Evolutionary conservation across 768 basidiomycete species (phyloP).

Genomic region (Lactarius sanguifluus): DNA sequence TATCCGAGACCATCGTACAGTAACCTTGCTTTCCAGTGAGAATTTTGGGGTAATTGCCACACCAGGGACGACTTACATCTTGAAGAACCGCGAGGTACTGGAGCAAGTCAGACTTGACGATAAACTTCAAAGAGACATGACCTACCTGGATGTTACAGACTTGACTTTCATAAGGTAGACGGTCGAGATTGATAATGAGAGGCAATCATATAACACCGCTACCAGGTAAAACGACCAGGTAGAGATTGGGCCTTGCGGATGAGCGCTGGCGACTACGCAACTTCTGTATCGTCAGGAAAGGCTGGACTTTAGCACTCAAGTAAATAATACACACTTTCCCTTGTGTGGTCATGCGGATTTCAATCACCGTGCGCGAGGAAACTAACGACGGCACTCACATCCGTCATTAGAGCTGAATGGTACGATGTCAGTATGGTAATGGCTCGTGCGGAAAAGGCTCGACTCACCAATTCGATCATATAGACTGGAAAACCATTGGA

Average conservation of each 20-base stretch:
- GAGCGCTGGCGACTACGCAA: slow-evolving; percentile 44
- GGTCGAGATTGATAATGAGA: slow-evolving; percentile 51
- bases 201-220: slow-evolving; percentile 57
- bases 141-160: slow-evolving; percentile 37
- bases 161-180: slow-evolving; percentile 52
- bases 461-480: slow-evolving; percentile 49
- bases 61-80: slow-evolving; percentile 31
- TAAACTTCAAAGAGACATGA: background rate
- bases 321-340: slow-evolving; percentile 38
- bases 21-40: slow-evolving; percentile 46
- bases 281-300: slow-evolving; percentile 36
- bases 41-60: background rate
- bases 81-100: slow-evolving; percentile 33
- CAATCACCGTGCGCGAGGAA: background rate
- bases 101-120: background rate
- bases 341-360: slow-evolving; percentile 21
- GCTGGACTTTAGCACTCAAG: background rate
- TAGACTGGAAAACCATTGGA: slow-evolving; percentile 59
- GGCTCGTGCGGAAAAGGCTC: background rate
- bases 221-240: slow-evolving; percentile 61
- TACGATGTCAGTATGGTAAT: slow-evolving; percentile 18
- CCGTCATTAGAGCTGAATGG: slow-evolving; percentile 17
- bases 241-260: slow-evolving; percentile 33
- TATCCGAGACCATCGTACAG: slow-evolving; percentile 67
- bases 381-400: slow-evolving; percentile 7